Evolutionary conservation across 139 green algal species (phyloP).

Genomic region (Auxenochlorella pyrenoidosa): DNA sequence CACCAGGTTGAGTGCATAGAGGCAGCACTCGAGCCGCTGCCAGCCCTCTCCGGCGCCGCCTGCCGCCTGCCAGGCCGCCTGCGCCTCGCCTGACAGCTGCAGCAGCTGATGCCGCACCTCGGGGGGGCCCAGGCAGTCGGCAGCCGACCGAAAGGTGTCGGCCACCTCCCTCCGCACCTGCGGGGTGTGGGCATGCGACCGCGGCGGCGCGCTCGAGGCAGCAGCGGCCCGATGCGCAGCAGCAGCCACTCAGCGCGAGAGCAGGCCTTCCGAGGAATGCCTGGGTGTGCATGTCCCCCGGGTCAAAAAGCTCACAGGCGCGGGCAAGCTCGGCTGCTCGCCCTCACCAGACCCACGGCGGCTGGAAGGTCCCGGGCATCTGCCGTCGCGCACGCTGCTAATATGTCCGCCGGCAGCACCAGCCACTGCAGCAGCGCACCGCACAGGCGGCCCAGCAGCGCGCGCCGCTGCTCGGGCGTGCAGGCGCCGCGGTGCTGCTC

Average conservation of each 20-base stretch:
- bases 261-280: no score
- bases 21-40: constrained; percentile 55
- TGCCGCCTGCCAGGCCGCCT: not conserved
- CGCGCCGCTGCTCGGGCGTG: constrained; percentile 34
- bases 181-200: not conserved
- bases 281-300: no score
- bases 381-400: constrained; percentile 46
- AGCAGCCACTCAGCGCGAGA: no score
- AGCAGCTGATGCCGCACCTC: constrained; percentile 29
- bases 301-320: no score
- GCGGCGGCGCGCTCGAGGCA: not conserved
- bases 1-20: constrained; percentile 74
- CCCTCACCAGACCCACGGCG: constrained; percentile 61
- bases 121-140: constrained; percentile 9
- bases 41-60: not conserved
- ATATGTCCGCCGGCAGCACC: constrained; percentile 39
- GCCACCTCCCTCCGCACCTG: constrained; percentile 68
- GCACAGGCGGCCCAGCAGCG: constrained; percentile 59
- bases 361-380: constrained; percentile 71
- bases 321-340: constrained; percentile 19
- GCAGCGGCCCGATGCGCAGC: not conserved
- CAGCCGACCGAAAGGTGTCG: constrained; percentile 49
- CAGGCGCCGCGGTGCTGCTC: not conserved
- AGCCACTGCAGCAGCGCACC: constrained; percentile 57
- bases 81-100: constrained; percentile 16